Evolutionary conservation across 352 stramenopile genomes (phyloP), one percentile per base, ranked within the genome.

Genomic region (Phytophthora macrochlamydospora): DNA sequence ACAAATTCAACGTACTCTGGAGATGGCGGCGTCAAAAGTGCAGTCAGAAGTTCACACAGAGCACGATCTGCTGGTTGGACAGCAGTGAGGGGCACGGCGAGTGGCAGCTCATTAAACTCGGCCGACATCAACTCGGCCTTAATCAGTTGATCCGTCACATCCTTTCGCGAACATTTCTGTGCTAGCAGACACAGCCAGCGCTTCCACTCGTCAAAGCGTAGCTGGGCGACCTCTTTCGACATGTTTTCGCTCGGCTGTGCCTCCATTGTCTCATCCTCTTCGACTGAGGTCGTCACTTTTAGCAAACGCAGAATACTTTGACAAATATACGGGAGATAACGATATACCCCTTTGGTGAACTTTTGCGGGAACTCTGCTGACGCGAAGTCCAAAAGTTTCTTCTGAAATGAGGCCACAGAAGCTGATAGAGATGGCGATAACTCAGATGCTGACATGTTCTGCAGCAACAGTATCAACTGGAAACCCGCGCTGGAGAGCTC

Each of bases 241-340:
- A 64, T 43, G 7, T 62, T 37, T 45, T 67, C 49, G 14, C 55
- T 38, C 5, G 0, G 13, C 11, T 52, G 32, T 50, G 54, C 51
- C 31, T 56, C 33, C 38, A 48, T 60, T 12, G 48, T 57, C 9
- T 48, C 37, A 13, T 66, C 60, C 37, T 78, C 56, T 33, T 72
- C 48, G 24, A 43, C 31, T 56, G 53, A 54, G 1, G 35, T 33
- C 18, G 65, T 57, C 1, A 61, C 45, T 18, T 65, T 49, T 31
- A 89, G 68, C 6, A 78, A 42, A n/a, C 69, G 77, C n/a, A 93
- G 69, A 3, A 70, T 65, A 0, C 48, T 75, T 46, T 87, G 79
- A 6, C 71, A 77, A 29, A 91, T 87, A 61, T 74, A 93, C 5
- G 80, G 77, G 6, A 91, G 63, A n/a, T 75, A 88, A 6, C 69